Conservation (phyloP, 306 rosid species). For the Aeschynomene evenia region DNA sequence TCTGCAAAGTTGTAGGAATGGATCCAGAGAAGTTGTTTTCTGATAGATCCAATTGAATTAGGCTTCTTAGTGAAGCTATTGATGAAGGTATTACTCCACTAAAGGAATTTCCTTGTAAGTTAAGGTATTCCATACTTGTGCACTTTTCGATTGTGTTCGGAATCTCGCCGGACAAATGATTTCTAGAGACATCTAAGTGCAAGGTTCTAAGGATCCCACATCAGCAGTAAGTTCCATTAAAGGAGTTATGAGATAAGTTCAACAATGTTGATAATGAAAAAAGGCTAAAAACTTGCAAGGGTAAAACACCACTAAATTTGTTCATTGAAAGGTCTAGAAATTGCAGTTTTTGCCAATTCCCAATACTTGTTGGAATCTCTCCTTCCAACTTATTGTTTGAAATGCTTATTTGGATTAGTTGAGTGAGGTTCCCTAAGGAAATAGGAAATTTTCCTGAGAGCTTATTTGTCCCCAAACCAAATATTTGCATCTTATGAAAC, state of each 20-base stretch:
- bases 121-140: slow-evolving; percentile 1
- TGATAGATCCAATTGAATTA: neutral
- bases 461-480: neutral
- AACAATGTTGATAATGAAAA: neutral
- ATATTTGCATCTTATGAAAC: neutral
- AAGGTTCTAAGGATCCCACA: neutral
- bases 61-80: neutral
- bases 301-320: neutral
- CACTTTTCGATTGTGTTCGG: neutral
- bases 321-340: neutral
- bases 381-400: neutral
- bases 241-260: neutral
- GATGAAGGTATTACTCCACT: neutral
- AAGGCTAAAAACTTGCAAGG: neutral
- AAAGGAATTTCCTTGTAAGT: slow-evolving; percentile 14
- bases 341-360: neutral
- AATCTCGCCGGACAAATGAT: neutral
- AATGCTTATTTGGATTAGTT: too few species aligned
- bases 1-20: neutral
- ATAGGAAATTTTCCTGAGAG: neutral
- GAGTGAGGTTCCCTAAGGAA: neutral
- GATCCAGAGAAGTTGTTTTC: slow-evolving; percentile 9
- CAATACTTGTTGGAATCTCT: neutral
- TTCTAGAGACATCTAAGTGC: neutral
- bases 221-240: neutral